phyloP scores from a whole-genome alignment of 2,329 filamentous ascomycete genomes.

The Penicillium sp. region DNA sequence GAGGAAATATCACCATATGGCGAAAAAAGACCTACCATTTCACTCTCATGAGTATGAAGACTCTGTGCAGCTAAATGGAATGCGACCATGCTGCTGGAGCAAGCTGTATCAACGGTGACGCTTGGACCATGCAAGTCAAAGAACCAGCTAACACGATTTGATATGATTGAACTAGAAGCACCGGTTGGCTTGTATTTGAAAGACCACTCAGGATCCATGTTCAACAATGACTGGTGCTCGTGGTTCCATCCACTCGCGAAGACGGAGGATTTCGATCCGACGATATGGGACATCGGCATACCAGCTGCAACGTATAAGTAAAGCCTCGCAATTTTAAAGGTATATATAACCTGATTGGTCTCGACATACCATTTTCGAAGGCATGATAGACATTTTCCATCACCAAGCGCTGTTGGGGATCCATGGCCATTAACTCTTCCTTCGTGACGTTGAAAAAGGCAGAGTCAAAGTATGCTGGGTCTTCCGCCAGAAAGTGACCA shows the following conservation, averaged over 20 bases:
- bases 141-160: slow-evolving; percentile 39
- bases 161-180: slow-evolving; percentile 29
- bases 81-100: slow-evolving; percentile 45
- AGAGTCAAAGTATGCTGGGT: neutral
- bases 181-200: neutral
- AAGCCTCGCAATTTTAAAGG: too few species aligned
- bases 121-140: slow-evolving; percentile 18
- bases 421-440: neutral
- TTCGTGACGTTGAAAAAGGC: neutral
- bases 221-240: neutral
- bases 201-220: neutral
- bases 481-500: neutral
- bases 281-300: neutral
- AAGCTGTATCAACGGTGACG: slow-evolving; percentile 52
- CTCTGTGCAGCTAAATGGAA: slow-evolving; percentile 29
- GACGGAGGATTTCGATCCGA: neutral
- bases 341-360: too few species aligned
- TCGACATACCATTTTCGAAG: neutral
- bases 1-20: too few species aligned
- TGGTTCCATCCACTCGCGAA: neutral
- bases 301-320: too few species aligned
- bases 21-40: neutral
- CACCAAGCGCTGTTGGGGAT: neutral
- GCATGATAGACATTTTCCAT: neutral
- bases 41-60: neutral